These are phyloP conservation scores for Dipteronia dyeriana DNA, from an alignment of 345 rosid species.

Conservation along the genomic window DNA sequence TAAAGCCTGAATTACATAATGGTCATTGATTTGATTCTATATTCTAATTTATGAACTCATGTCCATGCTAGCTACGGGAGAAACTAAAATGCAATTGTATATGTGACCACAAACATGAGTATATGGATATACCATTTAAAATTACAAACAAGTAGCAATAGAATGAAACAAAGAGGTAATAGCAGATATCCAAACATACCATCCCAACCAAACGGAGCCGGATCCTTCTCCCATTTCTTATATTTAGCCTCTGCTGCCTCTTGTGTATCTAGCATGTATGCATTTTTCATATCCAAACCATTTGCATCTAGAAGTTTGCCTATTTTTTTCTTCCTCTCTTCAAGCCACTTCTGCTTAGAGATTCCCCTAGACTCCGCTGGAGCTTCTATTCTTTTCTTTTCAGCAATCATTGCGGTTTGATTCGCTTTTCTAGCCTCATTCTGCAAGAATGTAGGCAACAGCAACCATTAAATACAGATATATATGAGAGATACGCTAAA, in stretches of 20 bases:
- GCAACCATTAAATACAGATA: background rate
- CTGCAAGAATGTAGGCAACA: slow-evolving; percentile 36
- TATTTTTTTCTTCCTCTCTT: slow-evolving; percentile 80
- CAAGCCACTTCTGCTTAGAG: slow-evolving; percentile 95
- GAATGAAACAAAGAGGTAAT: background rate
- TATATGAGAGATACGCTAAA: background rate
- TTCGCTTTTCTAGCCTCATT: slow-evolving; percentile 90
- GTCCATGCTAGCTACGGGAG: background rate
- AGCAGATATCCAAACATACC: slow-evolving; percentile 46
- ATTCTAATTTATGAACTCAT: background rate
- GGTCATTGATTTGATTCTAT: background rate
- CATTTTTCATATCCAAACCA: slow-evolving; percentile 81
- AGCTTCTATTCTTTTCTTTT: slow-evolving; percentile 90
- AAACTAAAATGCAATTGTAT: background rate
- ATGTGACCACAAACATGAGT: background rate
- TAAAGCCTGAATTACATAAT: background rate
- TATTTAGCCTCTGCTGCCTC: slow-evolving; percentile 88
- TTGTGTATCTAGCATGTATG: slow-evolving; percentile 90
- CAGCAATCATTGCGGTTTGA: slow-evolving; percentile 83
- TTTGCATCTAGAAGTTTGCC: slow-evolving; percentile 91
- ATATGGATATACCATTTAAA: background rate
- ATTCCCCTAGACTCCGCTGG: slow-evolving; percentile 80
- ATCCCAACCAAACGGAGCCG: slow-evolving; percentile 96
- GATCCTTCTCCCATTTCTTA: slow-evolving; percentile 96
- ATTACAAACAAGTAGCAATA: background rate